Evolutionary conservation across 108 stramenopile species (phyloP).

Genomic region (Cyclotella cryptica): DNA sequence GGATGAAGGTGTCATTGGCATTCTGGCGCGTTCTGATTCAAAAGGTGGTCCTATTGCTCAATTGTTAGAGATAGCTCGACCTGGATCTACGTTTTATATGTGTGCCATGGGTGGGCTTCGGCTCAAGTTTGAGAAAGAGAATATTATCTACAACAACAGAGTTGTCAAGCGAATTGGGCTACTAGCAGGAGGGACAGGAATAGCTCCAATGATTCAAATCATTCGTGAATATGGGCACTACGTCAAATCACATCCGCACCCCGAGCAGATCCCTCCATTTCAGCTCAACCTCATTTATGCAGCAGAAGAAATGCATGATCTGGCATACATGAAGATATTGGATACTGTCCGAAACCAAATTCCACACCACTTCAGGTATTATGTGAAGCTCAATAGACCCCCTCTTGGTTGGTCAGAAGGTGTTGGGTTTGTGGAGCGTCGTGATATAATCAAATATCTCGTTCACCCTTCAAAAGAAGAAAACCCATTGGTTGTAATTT

Average conservation of each 20-base stretch:
- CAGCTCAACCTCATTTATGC: constrained; percentile 61
- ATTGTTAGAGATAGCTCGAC: constrained; percentile 48
- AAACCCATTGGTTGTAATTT: constrained; percentile 47
- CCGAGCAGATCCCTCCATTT: constrained; percentile 26
- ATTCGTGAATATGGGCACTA: constrained; percentile 54
- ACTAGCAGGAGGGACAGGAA: constrained; percentile 64
- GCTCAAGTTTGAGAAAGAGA: constrained; percentile 39
- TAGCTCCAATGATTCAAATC: constrained; percentile 65
- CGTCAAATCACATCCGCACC: constrained; percentile 13
- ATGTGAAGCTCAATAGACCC: constrained; percentile 53
- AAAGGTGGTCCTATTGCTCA: constrained; percentile 57
- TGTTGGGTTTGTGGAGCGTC: constrained; percentile 55
- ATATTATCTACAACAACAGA: constrained; percentile 21
- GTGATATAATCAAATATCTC: constrained; percentile 38
- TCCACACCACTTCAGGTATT: constrained; percentile 44
- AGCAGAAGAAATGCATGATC: constrained; percentile 47
- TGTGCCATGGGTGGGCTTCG: constrained; percentile 66
- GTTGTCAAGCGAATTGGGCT: constrained; percentile 50
- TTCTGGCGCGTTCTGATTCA: constrained; percentile 52
- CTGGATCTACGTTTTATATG: constrained; percentile 52
- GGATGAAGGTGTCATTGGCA: constrained; percentile 61
- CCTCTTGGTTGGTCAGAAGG: constrained; percentile 67
- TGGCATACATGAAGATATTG: constrained; percentile 56
- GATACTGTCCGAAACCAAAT: constrained; percentile 26
- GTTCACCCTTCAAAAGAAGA: constrained; percentile 42